Evolutionary conservation across 2,329 filamentous ascomycete genomes (phyloP).

Genomic region (Cladosporium sp.): DNA sequence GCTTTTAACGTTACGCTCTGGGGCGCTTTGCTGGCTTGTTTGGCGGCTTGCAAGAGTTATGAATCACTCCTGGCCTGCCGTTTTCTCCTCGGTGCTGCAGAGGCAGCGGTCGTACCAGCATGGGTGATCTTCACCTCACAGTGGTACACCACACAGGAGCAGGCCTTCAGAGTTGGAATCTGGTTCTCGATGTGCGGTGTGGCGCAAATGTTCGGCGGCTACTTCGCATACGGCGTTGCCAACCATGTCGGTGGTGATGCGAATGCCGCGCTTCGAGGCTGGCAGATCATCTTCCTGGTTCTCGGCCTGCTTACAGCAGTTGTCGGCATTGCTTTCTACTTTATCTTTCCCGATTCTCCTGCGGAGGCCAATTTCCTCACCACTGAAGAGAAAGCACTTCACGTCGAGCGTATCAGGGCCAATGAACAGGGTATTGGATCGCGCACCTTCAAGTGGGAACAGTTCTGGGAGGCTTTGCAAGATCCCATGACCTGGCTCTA

Average conservation of each 20-base stretch:
- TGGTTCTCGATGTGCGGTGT: conserved; percentile 37
- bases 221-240: conserved; percentile 39
- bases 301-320: conserved; percentile 25
- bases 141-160: conserved; percentile 39
- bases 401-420: conserved; percentile 44
- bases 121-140: conserved; percentile 59
- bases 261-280: conserved; percentile 20
- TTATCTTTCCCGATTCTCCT: conserved; percentile 57
- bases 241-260: conserved; percentile 28
- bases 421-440: conserved; percentile 47
- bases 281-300: conserved; percentile 28
- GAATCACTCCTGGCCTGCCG: conserved; percentile 53
- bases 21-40: conserved; percentile 21
- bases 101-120: conserved; percentile 56
- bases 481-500: conserved; percentile 59
- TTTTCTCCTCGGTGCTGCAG: conserved; percentile 56
- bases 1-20: conserved; percentile 25
- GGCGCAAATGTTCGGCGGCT: conserved; percentile 42
- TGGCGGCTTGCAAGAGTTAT: conserved; percentile 46
- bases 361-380: conserved; percentile 59
- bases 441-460: conserved; percentile 51
- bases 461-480: conserved; percentile 55
- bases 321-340: conserved; percentile 20
- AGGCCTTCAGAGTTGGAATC: conserved; percentile 35
- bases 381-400: conserved; percentile 54